Base-by-base conservation (phyloP, 371 early-diverging fungal genomes). In the Rhizopus delemar region DNA sequence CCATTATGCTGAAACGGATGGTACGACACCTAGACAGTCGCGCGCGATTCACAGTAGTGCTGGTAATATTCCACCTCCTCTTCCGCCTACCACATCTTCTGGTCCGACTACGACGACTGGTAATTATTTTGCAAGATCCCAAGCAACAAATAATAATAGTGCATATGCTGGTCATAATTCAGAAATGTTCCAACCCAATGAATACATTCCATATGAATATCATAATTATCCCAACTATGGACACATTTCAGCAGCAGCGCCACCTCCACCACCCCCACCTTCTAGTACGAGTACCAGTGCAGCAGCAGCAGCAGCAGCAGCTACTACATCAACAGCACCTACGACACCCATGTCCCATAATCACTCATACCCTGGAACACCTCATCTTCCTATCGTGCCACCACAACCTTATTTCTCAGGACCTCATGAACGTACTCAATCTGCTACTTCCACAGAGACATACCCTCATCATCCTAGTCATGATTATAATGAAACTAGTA, bases 91-190 rank as follows among this genome's bases (percentile, higher is more conserved):
- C 28, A 8, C 58, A 34, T 41, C 62, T 38, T 38, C 39, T 13
- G 39, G 48, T 29, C 48, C 91, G 81, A 89, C 89, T 69, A 77
- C 85, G 0, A 86, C 93, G 43, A 90, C 91, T 0, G 90, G 89
- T 73, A 89, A 87, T 57, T 87, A 87, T 48, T 49, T 36, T 38
- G 36, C 52, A 38, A 22, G 33, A 38, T 12, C 53, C 41, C 16
- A 33, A 41, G 46, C 31, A n/a, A 34, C 41, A 39, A 31, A 35
- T 46, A 29, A 49, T 51, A 43, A 41, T 43, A 54, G 60, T 57
- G 32, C 58, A 45, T 54, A 31, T 46, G 50, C 35, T 63, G 60
- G 50, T 56, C 51, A 46, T 33, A 34, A 56, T 11, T 32, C 63
- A 31, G 65, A 56, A n/a, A 46, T 65, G 57, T 58, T 63, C 46